Conservation (phyloP, 495 filamentous ascomycete genomes). For the Tuber microsphaerosporum region DNA sequence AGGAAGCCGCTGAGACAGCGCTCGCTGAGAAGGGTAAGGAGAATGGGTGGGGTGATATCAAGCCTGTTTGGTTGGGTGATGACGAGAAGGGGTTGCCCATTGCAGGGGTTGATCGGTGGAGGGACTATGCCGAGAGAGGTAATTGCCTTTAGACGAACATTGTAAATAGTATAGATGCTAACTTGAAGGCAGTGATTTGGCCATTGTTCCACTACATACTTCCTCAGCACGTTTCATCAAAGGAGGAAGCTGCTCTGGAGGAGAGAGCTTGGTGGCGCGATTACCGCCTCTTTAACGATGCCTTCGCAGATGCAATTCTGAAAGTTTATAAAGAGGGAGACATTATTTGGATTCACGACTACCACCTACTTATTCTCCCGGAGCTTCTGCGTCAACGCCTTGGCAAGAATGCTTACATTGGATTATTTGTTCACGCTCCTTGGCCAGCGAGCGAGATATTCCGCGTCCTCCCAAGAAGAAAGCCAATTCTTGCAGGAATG, state of each 20-base stretch:
- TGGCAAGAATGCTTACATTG: slow-evolving; percentile 73
- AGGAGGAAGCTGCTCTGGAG: slow-evolving; percentile 59
- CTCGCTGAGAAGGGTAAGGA: slow-evolving; percentile 55
- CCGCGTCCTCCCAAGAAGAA: slow-evolving; percentile 72
- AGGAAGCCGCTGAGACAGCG: slow-evolving; percentile 59
- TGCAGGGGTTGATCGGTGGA: slow-evolving; percentile 73
- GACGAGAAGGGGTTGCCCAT: slow-evolving; percentile 63
- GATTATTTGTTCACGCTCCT: slow-evolving; percentile 85
- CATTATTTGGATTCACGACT: slow-evolving; percentile 85
- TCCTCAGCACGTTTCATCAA: slow-evolving; percentile 59
- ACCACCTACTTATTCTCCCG: slow-evolving; percentile 78
- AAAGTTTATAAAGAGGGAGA: slow-evolving; percentile 82
- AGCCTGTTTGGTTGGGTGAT: slow-evolving; percentile 80
- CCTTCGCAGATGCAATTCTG: slow-evolving; percentile 79
- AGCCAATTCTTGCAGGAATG: slow-evolving; percentile 79
- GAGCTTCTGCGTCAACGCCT: slow-evolving; percentile 73
- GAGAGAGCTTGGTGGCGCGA: slow-evolving; percentile 81
- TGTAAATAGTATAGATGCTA: slow-evolving; percentile 10
- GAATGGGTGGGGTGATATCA: slow-evolving; percentile 53
- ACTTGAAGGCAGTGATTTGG: slow-evolving; percentile 51
- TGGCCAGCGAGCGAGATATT: slow-evolving; percentile 93
- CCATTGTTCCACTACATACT: slow-evolving; percentile 89
- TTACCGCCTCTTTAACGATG: slow-evolving; percentile 77
- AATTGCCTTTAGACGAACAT: background rate
- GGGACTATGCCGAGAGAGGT: slow-evolving; percentile 79